Conservation (phyloP, 1,139 yeast genomes). For the Pichia sp. region DNA sequence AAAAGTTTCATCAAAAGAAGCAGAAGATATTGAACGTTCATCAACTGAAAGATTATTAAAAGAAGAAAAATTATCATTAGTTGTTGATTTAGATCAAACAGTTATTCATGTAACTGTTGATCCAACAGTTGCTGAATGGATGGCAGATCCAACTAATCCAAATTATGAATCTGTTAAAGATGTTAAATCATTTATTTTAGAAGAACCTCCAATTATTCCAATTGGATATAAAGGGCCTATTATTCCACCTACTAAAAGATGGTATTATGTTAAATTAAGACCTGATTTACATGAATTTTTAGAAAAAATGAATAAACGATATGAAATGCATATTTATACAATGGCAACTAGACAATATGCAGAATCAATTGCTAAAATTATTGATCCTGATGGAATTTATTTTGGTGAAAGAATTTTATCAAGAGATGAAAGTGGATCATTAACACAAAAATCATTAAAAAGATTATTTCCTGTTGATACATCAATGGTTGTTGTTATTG, state of each 20-base stretch:
- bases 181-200: constrained; percentile 68
- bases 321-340: constrained; percentile 92
- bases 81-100: constrained; percentile 95
- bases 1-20: constrained; percentile 80
- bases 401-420: constrained; percentile 90
- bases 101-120: constrained; percentile 97
- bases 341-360: constrained; percentile 99
- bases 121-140: constrained; percentile 97
- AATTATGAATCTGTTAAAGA: constrained; percentile 80
- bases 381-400: constrained; percentile 81
- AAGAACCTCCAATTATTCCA: constrained; percentile 64
- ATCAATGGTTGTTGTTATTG: constrained; percentile 92
- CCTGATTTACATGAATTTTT: constrained; percentile 81
- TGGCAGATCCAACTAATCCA: constrained; percentile 76
- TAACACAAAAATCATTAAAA: constrained; percentile 82
- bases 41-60: constrained; percentile 56
- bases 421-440: constrained; percentile 90
- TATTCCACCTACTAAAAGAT: constrained; percentile 55
- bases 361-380: constrained; percentile 77
- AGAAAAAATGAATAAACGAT: constrained; percentile 52
- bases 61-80: constrained; percentile 72
- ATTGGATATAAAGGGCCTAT: constrained; percentile 52
- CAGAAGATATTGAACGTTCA: constrained; percentile 69
- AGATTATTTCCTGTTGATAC: constrained; percentile 94
- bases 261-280: constrained; percentile 89